Conservation (phyloP, 345 rosid genomes). For the Syzygium aqueum region DNA sequence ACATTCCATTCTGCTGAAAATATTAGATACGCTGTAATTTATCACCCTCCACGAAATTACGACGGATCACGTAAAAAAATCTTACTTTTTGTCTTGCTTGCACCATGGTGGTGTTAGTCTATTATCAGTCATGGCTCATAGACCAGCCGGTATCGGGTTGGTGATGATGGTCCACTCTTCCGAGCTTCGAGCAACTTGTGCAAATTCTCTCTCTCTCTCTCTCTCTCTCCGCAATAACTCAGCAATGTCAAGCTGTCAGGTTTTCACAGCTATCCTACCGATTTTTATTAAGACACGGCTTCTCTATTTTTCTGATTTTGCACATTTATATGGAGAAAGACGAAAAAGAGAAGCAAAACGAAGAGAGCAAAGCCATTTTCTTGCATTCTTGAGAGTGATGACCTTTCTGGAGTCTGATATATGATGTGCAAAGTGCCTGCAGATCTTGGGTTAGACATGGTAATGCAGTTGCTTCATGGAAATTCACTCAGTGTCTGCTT, state of each 20-base stretch:
- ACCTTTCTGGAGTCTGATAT: background rate
- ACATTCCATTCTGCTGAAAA: background rate
- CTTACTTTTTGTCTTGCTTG: background rate
- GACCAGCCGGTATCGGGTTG: background rate
- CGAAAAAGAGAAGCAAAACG: background rate
- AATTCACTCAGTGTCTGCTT: background rate
- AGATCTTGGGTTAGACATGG: background rate
- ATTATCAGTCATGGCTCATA: background rate
- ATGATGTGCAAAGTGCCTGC: background rate
- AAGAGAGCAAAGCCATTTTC: background rate
- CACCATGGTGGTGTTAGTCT: background rate
- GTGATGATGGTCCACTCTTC: background rate
- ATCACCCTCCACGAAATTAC: background rate
- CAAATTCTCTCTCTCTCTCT: background rate
- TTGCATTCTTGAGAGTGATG: background rate
- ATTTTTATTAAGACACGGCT: background rate
- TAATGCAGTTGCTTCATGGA: background rate
- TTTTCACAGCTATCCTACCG: background rate
- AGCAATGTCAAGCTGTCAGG: background rate
- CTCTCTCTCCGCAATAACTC: background rate
- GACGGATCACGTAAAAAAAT: background rate
- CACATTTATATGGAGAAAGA: background rate
- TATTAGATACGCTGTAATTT: background rate
- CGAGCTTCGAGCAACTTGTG: background rate
- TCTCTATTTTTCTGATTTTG: background rate